Evolutionary conservation across 2,329 filamentous ascomycete genomes (phyloP), one percentile per base, ranked within the genome.

Genomic region (Ophiocordyceps robertsii): DNA sequence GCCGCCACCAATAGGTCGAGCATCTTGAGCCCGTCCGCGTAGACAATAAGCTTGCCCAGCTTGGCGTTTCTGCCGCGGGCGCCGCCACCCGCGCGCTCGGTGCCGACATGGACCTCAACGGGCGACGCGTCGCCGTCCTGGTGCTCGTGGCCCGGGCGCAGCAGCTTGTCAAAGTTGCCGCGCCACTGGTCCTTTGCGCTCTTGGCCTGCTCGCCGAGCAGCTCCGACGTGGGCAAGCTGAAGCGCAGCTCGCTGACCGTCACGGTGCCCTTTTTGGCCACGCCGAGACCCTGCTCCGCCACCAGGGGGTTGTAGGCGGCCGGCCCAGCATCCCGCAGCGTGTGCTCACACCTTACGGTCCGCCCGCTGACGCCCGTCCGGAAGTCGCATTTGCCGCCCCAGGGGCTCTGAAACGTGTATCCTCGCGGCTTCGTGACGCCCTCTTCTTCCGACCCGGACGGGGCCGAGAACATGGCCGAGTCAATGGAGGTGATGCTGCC

Each of bases 11-110:
- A 69, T 45, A 98, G 61, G 67, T 98, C 92, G 53, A 96, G 63
- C 90, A 98, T 96, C 67, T 94, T 94, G 49, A 94, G 65, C 0
- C 92, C 92, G 54, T 94, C 89, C 43, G 90, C 80, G 52, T 88
- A 77, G 32, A 98, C 73, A 41, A 96, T 87, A 41, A 98, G 66
- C 63, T 96, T 98, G 1, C 90, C 92, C 52, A 98, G 67, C 66
- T 98, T 98, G 4, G 87, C 89, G 54, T 85, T 77, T 59, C 85
- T 88, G 0, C 90, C 90, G 37, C 82, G 74, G 55, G 84, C 82
- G 0, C 90, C 90, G 19, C 90, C 90, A 2, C 90, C 90, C 0
- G 89, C 89, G 43, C 75, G 77, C 60, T 96, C 90, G 49, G 77
- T 76, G 1, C 88, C 90, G 0, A 95, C 68, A 19, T 78, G 82